Conservation (phyloP, 441 rosid species). For the Eruca vesicaria region DNA sequence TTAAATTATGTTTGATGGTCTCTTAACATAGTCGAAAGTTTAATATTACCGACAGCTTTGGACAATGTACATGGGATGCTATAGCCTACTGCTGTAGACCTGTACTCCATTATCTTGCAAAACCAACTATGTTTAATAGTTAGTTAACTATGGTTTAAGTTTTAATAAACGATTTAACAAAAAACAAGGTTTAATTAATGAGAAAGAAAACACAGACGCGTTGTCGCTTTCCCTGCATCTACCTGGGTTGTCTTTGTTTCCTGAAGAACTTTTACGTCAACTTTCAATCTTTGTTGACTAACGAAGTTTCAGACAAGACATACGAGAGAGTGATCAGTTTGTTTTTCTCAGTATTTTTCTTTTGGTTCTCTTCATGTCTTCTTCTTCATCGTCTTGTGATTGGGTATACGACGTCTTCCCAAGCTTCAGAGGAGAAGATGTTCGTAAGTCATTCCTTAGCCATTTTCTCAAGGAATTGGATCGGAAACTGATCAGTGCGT, state of each 20-base stretch:
- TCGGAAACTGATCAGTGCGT: not conserved
- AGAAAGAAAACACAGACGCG: not conserved
- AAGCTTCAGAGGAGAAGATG: conserved; percentile 3
- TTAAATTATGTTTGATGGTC: too few relatives aligned
- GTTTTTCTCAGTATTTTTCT: not conserved
- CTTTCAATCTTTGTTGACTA: not conserved
- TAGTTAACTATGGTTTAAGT: not conserved
- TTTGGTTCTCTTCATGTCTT: conserved; percentile 3
- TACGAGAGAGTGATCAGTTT: not conserved
- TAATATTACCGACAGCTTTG: too few relatives aligned
- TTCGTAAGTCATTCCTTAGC: conserved; percentile 5
- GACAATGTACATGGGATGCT: not conserved
- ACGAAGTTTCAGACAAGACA: not conserved
- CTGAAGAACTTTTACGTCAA: not conserved
- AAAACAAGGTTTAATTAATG: not conserved
- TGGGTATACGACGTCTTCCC: conserved; percentile 11
- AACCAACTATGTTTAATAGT: not conserved
- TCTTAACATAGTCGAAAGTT: too few relatives aligned
- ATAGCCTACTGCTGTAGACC: not conserved
- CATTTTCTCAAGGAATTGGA: conserved; percentile 7
- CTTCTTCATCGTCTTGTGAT: not conserved
- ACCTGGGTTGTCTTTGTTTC: not conserved
- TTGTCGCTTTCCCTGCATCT: not conserved
- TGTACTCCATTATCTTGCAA: not conserved
- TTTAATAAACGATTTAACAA: not conserved